Percentiles rank a stretch among this genome's conserved stretches.
These are phyloP conservation scores for Coemansia umbellata DNA, from an alignment of 192 early-diverging fungal species.

Conservation along the genomic window DNA sequence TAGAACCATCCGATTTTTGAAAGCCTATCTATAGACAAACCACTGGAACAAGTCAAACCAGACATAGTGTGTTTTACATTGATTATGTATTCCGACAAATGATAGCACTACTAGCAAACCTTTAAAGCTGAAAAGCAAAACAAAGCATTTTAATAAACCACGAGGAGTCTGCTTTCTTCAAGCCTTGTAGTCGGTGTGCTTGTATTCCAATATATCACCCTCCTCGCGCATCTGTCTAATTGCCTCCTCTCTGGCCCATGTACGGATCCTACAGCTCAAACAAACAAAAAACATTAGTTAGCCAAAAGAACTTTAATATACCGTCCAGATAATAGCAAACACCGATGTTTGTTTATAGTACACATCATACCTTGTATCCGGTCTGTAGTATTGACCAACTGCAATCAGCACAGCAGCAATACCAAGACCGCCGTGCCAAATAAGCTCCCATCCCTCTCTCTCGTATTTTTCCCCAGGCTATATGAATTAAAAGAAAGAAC, in stretches of 20 bases:
- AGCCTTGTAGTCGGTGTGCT: slow-evolving; percentile 42
- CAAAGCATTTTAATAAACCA: no score
- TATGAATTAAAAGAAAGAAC: slow-evolving; percentile 1
- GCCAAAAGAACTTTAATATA: no score
- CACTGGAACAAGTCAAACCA: no score
- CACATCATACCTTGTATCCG: slow-evolving; percentile 63
- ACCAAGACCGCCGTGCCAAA: slow-evolving; percentile 60
- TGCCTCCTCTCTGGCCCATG: slow-evolving; percentile 74
- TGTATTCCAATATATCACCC: slow-evolving; percentile 63
- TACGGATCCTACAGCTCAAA: slow-evolving; percentile 54
- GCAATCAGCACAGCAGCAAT: slow-evolving; percentile 57
- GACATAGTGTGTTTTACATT: no score
- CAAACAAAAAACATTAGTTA: not conserved
- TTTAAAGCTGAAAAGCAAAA: no score
- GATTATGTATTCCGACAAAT: no score
- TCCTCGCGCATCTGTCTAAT: slow-evolving; percentile 68
- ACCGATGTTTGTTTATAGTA: not conserved
- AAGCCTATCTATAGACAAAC: no score
- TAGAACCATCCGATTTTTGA: no score
- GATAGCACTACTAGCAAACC: no score
- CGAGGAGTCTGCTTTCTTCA: no score
- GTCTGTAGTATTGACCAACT: slow-evolving; percentile 65
- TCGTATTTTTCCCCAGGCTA: slow-evolving; percentile 63
- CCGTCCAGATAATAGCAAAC: not conserved
- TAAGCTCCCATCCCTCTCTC: slow-evolving; percentile 71